Conservation (phyloP, 1,139 yeast genomes). For the Taiozyma sp. region DNA sequence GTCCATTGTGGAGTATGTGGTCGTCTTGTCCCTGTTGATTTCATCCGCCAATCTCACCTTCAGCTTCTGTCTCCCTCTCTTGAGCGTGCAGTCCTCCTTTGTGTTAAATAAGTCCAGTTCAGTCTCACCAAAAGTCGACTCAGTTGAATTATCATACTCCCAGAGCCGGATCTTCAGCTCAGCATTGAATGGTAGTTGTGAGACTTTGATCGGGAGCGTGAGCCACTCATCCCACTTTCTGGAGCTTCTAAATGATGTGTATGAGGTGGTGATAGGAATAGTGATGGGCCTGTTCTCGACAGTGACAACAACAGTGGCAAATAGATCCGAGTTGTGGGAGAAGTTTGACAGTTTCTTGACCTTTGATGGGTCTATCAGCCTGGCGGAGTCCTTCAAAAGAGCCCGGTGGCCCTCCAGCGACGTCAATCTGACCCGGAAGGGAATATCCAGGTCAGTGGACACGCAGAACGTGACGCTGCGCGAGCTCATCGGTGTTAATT, state of each 20-base stretch:
- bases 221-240: slow-evolving; percentile 58
- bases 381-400: slow-evolving; percentile 45
- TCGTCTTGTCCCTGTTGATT: slow-evolving; percentile 24
- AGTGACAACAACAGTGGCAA: slow-evolving; percentile 55
- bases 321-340: slow-evolving; percentile 50
- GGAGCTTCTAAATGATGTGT: slow-evolving; percentile 47
- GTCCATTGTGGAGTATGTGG: slow-evolving; percentile 25
- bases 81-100: slow-evolving; percentile 39
- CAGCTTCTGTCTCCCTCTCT: slow-evolving; percentile 53
- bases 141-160: slow-evolving; percentile 54
- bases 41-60: slow-evolving; percentile 28
- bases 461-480: slow-evolving; percentile 63
- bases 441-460: slow-evolving; percentile 63
- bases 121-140: slow-evolving; percentile 52
- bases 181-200: slow-evolving; percentile 60
- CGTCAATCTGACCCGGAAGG: slow-evolving; percentile 43
- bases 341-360: slow-evolving; percentile 47
- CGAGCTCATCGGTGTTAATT: slow-evolving; percentile 11
- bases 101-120: slow-evolving; percentile 53
- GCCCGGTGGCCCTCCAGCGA: slow-evolving; percentile 44
- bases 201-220: slow-evolving; percentile 61
- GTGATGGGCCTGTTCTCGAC: slow-evolving; percentile 61
- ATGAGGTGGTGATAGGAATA: slow-evolving; percentile 60
- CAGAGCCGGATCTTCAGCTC: slow-evolving; percentile 57
- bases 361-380: slow-evolving; percentile 48